These are phyloP conservation scores for Trifolium repens DNA, from an alignment of 306 rosid species.

Conservation along the genomic window DNA sequence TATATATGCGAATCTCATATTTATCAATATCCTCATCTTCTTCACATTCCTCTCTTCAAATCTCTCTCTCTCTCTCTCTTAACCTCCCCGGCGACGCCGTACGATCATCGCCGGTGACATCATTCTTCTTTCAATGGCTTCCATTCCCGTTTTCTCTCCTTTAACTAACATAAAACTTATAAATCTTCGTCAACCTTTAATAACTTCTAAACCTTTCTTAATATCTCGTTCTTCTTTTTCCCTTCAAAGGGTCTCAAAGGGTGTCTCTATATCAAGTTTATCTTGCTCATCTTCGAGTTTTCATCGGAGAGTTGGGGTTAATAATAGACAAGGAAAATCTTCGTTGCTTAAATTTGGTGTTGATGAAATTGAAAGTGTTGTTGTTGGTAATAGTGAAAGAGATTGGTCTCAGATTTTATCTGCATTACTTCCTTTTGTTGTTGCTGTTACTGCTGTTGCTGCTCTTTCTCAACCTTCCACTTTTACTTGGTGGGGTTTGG, in stretches of 20 bases:
- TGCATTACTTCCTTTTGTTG: conserved; percentile 93
- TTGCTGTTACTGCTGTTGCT: conserved; percentile 83
- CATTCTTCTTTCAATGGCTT: conserved; percentile 41
- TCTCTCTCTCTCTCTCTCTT: neutral
- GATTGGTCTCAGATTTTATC: conserved; percentile 77
- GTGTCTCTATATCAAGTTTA: conserved; percentile 45
- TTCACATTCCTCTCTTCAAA: neutral
- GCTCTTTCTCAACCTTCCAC: conserved; percentile 93
- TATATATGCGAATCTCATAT: conserved; percentile 4
- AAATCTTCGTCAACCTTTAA: neutral
- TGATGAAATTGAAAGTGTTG: conserved; percentile 42
- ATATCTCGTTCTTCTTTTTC: conserved; percentile 18
- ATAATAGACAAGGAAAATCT: conserved; percentile 51
- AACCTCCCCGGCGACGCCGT: conserved; percentile 35
- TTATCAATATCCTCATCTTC: conserved; percentile 36
- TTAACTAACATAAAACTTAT: neutral
- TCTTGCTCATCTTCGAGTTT: conserved; percentile 70
- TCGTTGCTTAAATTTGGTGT: conserved; percentile 66
- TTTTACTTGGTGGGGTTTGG: conserved; percentile 72
- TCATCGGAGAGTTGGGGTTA: conserved; percentile 57
- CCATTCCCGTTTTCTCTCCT: conserved; percentile 47
- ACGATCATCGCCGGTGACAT: conserved; percentile 45
- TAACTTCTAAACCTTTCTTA: neutral
- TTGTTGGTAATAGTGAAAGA: conserved; percentile 40
- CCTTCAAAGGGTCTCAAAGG: conserved; percentile 25